Evolutionary conservation across 2,329 filamentous ascomycete genomes (phyloP), one percentile per base, ranked within the genome.

Genomic region (Cladosporium sp.): DNA sequence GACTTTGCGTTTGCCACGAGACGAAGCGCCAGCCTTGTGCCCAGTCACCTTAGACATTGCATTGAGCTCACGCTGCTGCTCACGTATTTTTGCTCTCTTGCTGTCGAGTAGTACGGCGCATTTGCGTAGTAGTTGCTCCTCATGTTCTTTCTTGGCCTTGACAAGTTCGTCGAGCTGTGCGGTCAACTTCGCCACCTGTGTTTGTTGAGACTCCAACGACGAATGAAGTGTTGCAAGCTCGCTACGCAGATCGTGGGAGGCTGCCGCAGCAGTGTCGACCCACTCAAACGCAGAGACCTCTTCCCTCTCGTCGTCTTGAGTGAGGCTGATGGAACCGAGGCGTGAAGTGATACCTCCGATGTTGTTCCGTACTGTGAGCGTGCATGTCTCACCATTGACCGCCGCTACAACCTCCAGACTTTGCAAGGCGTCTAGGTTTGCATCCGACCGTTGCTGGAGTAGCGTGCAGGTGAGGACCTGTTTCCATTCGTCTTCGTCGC

Each of bases 51-150:
- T 60, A 49, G 59, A 59, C 51, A 25, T 46, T 28, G 34, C 53
- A 28, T 49, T 67, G 34, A 23, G 64, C 61, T 36, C 68, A 30
- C 36, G 57, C 49, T 57, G 65, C 66, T 92, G 90, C 71, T 92
- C 86, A 51, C 91, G 80, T 58, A 93, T 93, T 77, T 91, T 93
- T 61, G 89, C 80, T 77, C 93, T 93, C 80, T 94, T 94, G 75
- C 90, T 86, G 70, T 93, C 93, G 1, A 93, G 79, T 2, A 94
- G 80, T 64, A 86, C 81, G 63, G 86, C 84, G 70, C 92, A 92
- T 74, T 91, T 92, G 67, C 86, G 84, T 1, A 93, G 77, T 64
- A 93, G 78, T 21, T 84, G 83, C 1, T 83, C 82, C 76, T 93
- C 90, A 67, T 91, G 85, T 21, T 86, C 84, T 56, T 85, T 82